These are phyloP conservation scores for Pogostemon cablin DNA, from an alignment of 257 asterid genomes.

Conservation along the genomic window DNA sequence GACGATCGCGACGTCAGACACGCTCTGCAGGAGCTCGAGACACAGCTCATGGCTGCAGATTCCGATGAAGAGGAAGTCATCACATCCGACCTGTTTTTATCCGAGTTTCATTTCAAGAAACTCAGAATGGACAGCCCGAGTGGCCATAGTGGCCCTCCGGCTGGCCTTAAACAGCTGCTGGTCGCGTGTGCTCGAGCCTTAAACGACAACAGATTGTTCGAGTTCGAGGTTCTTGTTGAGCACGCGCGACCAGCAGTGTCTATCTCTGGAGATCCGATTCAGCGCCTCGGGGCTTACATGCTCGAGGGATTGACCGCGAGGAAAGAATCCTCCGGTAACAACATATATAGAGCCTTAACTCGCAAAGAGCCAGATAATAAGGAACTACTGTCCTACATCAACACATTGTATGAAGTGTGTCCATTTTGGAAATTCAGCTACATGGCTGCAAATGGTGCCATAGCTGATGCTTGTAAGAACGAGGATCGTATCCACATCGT, in stretches of 20 bases:
- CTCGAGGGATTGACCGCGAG: conserved; percentile 78
- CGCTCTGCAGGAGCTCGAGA: conserved; percentile 62
- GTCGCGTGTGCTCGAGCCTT: conserved; percentile 74
- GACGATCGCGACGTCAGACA: conserved; percentile 44
- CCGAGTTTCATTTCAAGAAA: conserved; percentile 33
- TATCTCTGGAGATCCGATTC: conserved; percentile 84
- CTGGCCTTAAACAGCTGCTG: conserved; percentile 63
- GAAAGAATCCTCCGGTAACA: conserved; percentile 75
- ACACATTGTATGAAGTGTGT: conserved; percentile 67
- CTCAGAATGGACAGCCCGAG: conserved; percentile 34
- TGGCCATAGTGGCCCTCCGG: conserved; percentile 49
- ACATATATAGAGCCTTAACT: conserved; percentile 64
- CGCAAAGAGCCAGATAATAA: conserved; percentile 72
- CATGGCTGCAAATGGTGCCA: conserved; percentile 97
- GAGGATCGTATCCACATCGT: conserved; percentile 81
- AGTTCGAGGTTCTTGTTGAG: conserved; percentile 53
- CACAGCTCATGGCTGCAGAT: conserved; percentile 71
- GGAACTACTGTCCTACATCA: conserved; percentile 77
- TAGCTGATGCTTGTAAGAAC: conserved; percentile 83
- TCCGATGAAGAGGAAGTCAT: conserved; percentile 47
- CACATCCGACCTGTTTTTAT: conserved; percentile 36
- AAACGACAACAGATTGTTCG: conserved; percentile 43
- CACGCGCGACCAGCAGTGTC: conserved; percentile 64
- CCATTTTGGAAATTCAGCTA: conserved; percentile 88
- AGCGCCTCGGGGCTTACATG: conserved; percentile 91